Evolutionary conservation across 208 protist genomes (phyloP).

Genomic region (Leishmania lainsoni): DNA sequence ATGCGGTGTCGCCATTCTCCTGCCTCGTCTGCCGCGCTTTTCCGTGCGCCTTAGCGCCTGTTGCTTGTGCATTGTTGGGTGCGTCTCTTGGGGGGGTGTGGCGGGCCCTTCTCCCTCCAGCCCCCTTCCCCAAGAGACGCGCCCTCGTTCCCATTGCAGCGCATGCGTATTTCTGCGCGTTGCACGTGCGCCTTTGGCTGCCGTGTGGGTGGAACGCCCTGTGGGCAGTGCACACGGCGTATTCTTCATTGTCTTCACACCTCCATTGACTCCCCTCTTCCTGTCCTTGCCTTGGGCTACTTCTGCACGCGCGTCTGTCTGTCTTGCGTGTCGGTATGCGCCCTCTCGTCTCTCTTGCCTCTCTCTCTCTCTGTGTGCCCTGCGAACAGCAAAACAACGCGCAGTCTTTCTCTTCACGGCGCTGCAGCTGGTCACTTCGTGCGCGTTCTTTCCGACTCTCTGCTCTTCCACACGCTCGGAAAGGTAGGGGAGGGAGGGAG

Average conservation of each 20-base stretch:
- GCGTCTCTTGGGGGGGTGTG: neutral
- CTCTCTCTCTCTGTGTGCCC: neutral
- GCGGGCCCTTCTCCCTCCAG: neutral
- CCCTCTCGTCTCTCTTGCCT: too few relatives aligned
- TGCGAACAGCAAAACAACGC: neutral
- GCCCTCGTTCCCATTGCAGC: too few relatives aligned
- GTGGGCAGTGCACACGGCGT: neutral
- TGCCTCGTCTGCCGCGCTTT: neutral
- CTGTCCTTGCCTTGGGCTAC: neutral
- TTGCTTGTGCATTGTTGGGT: neutral
- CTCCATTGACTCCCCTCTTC: neutral
- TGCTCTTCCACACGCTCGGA: neutral
- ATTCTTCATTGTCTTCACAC: neutral
- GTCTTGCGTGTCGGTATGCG: neutral
- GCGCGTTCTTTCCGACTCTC: neutral
- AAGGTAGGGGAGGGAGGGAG: neutral
- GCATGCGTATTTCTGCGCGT: neutral
- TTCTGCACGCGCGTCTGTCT: neutral
- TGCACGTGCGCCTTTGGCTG: neutral
- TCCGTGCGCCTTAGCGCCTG: neutral
- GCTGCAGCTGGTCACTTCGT: neutral
- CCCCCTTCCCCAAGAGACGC: neutral
- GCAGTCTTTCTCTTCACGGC: neutral
- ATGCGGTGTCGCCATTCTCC: neutral
- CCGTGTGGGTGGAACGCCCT: neutral